These are phyloP conservation scores for Fusarium bulbicola DNA, from an alignment of 2,329 filamentous ascomycete species.

Conservation along the genomic window DNA sequence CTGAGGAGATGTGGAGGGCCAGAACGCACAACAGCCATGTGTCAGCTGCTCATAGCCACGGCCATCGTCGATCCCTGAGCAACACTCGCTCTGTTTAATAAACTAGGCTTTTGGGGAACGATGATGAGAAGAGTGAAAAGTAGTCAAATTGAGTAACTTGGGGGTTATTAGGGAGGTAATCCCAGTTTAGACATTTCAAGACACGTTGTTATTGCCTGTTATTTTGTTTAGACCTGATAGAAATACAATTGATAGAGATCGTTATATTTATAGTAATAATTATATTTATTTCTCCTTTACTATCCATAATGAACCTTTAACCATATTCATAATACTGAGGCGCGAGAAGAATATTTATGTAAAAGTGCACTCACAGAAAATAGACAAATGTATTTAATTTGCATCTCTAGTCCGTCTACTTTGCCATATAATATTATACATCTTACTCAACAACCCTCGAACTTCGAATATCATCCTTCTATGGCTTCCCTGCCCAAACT, in stretches of 20 bases:
- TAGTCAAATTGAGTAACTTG: no score
- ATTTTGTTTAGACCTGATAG: not conserved
- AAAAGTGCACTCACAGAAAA: rapidly evolving
- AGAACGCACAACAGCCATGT: not conserved
- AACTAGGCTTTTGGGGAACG: not conserved
- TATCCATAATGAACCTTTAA: rapidly evolving
- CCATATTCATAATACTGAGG: not conserved
- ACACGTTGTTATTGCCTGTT: not conserved
- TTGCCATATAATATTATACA: rapidly evolving
- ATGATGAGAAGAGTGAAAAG: not conserved
- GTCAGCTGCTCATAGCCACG: not conserved
- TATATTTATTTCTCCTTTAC: not conserved
- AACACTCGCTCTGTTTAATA: not conserved
- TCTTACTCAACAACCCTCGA: rapidly evolving
- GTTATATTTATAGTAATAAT: not conserved
- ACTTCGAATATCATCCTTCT: no score
- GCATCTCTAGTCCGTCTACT: rapidly evolving
- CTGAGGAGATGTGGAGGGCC: slow-evolving; percentile 3
- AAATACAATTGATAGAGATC: not conserved
- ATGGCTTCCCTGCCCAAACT: not conserved
- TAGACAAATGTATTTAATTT: no score
- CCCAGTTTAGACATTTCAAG: not conserved
- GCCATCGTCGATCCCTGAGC: not conserved
- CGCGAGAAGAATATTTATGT: rapidly evolving
- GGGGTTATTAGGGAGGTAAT: not conserved